phyloP scores from a whole-genome alignment of 345 rosid species.

The Carallia brachiata region DNA sequence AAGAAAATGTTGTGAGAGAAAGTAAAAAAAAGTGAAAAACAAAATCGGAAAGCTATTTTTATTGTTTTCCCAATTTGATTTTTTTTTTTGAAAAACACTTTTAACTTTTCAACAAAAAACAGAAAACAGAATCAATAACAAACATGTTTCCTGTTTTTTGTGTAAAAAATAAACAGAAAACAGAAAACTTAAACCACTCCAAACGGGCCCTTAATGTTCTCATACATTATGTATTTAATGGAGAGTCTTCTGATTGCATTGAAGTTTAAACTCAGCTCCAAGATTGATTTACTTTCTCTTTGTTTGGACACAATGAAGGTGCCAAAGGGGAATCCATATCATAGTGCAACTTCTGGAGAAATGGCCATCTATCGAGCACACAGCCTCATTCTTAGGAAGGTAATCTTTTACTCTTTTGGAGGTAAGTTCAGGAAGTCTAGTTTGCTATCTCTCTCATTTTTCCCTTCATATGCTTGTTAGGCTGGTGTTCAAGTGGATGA shows the following conservation, averaged over 20 bases:
- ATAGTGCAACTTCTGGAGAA: constrained; percentile 97
- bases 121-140: too few species aligned
- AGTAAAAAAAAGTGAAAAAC: too few species aligned
- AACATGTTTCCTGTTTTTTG: too few species aligned
- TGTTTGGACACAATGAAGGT: constrained; percentile 43
- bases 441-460: constrained; percentile 12
- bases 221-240: background rate
- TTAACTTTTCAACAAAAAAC: too few species aligned
- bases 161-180: too few species aligned
- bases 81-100: too few species aligned
- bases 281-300: background rate
- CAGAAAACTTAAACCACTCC: too few species aligned
- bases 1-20: too few species aligned
- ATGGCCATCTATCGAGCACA: constrained; percentile 80
- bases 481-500: constrained; percentile 72
- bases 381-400: constrained; percentile 72
- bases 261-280: constrained; percentile 1
- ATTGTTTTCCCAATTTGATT: too few species aligned
- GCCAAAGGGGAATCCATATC: constrained; percentile 91
- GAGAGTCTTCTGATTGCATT: background rate
- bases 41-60: too few species aligned
- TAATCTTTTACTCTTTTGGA: background rate
- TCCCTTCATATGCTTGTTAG: constrained; percentile 32
- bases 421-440: background rate
- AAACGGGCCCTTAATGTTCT: too few species aligned